phyloP scores from a whole-genome alignment of 2,329 filamentous ascomycete species.

The Periglandula ipomoeae region DNA sequence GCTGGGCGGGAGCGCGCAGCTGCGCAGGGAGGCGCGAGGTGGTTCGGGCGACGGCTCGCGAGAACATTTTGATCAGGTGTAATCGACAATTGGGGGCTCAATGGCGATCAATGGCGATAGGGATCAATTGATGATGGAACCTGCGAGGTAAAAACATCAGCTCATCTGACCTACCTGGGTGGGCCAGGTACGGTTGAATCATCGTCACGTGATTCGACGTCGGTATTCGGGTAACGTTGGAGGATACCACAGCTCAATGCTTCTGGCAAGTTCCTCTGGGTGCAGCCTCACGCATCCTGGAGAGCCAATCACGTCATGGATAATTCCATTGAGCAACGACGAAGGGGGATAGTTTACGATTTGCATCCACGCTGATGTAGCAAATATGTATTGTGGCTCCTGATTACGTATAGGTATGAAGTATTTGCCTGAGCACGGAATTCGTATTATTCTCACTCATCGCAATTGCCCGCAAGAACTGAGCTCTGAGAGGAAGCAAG shows the following conservation, averaged over 20 bases:
- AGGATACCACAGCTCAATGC: too few species aligned
- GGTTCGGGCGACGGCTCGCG: conserved; percentile 51
- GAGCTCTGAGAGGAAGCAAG: too few species aligned
- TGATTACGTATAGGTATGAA: too few species aligned
- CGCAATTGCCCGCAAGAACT: too few species aligned
- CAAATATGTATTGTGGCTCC: too few species aligned
- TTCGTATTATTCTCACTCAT: too few species aligned
- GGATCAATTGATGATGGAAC: conserved; percentile 15
- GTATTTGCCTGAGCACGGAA: too few species aligned
- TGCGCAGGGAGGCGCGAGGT: conserved; percentile 54
- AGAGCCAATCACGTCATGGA: neutral
- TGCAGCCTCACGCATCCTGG: neutral
- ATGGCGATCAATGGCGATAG: neutral
- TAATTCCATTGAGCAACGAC: too few species aligned
- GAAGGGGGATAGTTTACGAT: too few species aligned
- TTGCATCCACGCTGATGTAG: too few species aligned
- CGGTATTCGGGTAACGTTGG: neutral
- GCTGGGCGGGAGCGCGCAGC: conserved; percentile 53
- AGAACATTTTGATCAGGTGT: conserved; percentile 43
- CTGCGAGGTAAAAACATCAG: neutral
- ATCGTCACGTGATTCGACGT: neutral
- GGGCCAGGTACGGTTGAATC: neutral
- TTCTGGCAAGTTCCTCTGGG: too few species aligned
- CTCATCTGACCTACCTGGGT: neutral
- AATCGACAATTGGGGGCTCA: neutral